phyloP scores from a whole-genome alignment of 75 land plant species.

The Cunninghamia lanceolata region DNA sequence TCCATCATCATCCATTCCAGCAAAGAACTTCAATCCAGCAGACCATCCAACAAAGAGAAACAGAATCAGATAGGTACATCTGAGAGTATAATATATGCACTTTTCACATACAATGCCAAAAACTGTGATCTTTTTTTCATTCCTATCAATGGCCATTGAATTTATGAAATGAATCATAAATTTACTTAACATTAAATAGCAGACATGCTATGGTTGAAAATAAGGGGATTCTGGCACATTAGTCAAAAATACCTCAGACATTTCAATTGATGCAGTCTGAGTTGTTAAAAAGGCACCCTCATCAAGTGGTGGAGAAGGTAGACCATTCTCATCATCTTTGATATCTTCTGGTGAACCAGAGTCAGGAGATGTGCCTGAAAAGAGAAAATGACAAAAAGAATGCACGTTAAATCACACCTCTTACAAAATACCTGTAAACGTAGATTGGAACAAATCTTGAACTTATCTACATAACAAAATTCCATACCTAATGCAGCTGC shows the following conservation, averaged over 20 bases:
- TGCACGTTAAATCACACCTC: background rate
- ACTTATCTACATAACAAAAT: background rate
- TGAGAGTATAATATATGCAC: background rate
- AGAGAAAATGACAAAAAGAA: background rate
- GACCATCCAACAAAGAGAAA: background rate
- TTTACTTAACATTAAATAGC: background rate
- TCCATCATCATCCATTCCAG: constrained; percentile 82
- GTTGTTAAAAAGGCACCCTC: constrained; percentile 47
- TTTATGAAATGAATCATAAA: background rate
- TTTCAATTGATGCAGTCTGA: constrained; percentile 28
- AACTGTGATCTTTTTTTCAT: background rate
- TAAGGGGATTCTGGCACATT: background rate
- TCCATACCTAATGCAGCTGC: constrained; percentile 26
- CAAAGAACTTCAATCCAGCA: constrained; percentile 48
- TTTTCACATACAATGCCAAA: background rate
- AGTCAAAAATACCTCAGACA: constrained; percentile 27
- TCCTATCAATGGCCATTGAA: background rate
- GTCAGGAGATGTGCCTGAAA: constrained; percentile 43
- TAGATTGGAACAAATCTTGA: constrained; percentile 11
- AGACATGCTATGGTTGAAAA: background rate
- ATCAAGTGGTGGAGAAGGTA: constrained; percentile 47
- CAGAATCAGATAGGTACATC: constrained; percentile 8
- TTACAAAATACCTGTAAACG: background rate
- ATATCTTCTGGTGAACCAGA: constrained; percentile 43
- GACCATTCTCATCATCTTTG: constrained; percentile 50